Evolutionary conservation across 805 yeast species (phyloP).

Genomic region (Candida succiphila): DNA sequence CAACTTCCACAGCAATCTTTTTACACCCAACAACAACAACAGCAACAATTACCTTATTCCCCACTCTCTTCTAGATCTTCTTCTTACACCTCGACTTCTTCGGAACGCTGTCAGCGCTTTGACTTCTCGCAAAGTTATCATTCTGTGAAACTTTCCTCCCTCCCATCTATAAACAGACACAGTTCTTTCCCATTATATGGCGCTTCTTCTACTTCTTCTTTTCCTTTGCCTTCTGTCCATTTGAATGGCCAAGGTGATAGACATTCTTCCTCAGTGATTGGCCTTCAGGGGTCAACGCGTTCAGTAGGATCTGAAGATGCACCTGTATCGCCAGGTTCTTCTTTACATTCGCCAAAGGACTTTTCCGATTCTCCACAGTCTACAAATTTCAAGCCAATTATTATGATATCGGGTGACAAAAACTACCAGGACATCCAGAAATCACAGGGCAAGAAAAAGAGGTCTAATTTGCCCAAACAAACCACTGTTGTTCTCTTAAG

Average conservation of each 20-base stretch:
- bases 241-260: background rate
- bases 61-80: constrained; percentile 14
- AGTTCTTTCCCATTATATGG: background rate
- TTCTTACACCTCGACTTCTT: constrained; percentile 6
- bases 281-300: too few relatives aligned
- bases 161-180: too few relatives aligned
- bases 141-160: background rate
- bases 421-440: background rate
- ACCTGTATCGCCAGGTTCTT: background rate
- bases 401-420: constrained; percentile 2
- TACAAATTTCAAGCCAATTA: constrained; percentile 1
- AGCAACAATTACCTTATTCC: constrained; percentile 6
- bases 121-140: background rate
- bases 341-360: background rate
- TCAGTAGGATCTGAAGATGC: background rate
- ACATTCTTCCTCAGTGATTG: background rate
- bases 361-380: background rate
- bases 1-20: background rate
- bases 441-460: constrained; percentile 18
- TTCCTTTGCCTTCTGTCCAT: background rate
- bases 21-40: too few relatives aligned
- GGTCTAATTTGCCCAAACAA: constrained; percentile 52
- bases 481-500: constrained; percentile 41
- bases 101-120: too few relatives aligned
- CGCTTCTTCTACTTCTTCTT: background rate